These are phyloP conservation scores for Coemansia sp. DNA, from an alignment of 192 early-diverging fungal species.

Conservation along the genomic window DNA sequence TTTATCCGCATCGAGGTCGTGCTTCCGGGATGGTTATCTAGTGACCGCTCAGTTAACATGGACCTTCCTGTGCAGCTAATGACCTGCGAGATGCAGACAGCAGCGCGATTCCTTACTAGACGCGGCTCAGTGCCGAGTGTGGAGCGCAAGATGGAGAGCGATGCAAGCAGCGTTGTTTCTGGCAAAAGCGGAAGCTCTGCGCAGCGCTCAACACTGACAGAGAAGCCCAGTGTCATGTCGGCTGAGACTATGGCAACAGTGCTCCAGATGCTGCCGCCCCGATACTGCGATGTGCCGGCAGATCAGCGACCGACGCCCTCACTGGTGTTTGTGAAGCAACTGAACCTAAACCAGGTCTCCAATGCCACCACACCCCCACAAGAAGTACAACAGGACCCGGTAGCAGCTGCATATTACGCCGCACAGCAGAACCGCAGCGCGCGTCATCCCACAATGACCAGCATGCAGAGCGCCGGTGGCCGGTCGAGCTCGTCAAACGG, in stretches of 20 bases:
- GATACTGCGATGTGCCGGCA: constrained; percentile 38
- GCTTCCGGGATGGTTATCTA: constrained; percentile 44
- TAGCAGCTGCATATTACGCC: constrained; percentile 4
- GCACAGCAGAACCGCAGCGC: constrained; percentile 15
- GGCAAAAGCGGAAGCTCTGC: constrained; percentile 23
- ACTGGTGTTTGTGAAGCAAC: constrained; percentile 31
- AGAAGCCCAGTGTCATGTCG: constrained; percentile 7
- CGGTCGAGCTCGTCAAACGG: constrained; percentile 19
- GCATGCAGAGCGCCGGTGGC: constrained; percentile 22
- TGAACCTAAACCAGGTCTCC: constrained; percentile 7
- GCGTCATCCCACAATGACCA: constrained; percentile 23
- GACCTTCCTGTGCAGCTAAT: constrained; percentile 49
- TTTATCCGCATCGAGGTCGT: constrained; percentile 44
- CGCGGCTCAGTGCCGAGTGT: constrained; percentile 20
- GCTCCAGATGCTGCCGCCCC: constrained; percentile 31
- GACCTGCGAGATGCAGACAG: constrained; percentile 24
- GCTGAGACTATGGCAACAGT: constrained; percentile 14
- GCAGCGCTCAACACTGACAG: constrained; percentile 12
- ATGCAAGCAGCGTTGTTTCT: constrained; percentile 24
- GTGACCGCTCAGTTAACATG: constrained; percentile 38
- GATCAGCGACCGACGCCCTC: constrained; percentile 35
- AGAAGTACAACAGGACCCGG: background rate
- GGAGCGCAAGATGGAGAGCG: constrained; percentile 20
- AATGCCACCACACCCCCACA: background rate
- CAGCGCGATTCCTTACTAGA: constrained; percentile 22